A percentile compares a stretch with the other conserved stretches of the same genome.
phyloP scores from a whole-genome alignment of 1,139 yeast species.

The Magnusiomyces tetraspermus region DNA sequence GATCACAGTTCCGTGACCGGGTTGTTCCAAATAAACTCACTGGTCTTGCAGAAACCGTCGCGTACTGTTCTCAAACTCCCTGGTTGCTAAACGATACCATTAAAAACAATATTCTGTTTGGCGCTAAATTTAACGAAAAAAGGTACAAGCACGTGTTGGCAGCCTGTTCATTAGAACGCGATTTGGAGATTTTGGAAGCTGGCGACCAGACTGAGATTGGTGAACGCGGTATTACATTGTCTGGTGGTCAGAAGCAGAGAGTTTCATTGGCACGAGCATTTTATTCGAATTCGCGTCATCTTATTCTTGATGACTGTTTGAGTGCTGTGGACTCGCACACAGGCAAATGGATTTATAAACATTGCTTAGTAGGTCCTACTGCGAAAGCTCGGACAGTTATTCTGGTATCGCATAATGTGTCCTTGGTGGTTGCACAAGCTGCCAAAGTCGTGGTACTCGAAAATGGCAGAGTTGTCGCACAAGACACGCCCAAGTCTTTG shows the following conservation, averaged over 20 bases:
- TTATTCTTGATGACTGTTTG: slow-evolving; percentile 84
- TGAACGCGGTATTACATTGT: slow-evolving; percentile 90
- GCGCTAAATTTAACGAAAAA: slow-evolving; percentile 57
- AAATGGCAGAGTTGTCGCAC: slow-evolving; percentile 68
- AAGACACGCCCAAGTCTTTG: slow-evolving; percentile 71
- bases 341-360: slow-evolving; percentile 86
- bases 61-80: slow-evolving; percentile 91
- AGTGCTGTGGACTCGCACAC: slow-evolving; percentile 97
- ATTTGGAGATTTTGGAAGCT: slow-evolving; percentile 56
- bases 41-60: slow-evolving; percentile 83
- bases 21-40: slow-evolving; percentile 58
- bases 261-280: slow-evolving; percentile 91
- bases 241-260: slow-evolving; percentile 97
- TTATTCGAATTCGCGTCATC: slow-evolving; percentile 73
- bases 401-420: slow-evolving; percentile 87
- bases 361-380: slow-evolving; percentile 79
- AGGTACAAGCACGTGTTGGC: slow-evolving; percentile 72
- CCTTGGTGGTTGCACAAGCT: slow-evolving; percentile 75
- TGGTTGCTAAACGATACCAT: slow-evolving; percentile 91
- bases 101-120: slow-evolving; percentile 72
- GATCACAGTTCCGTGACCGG: slow-evolving; percentile 61
- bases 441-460: slow-evolving; percentile 70
- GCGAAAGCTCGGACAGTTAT: slow-evolving; percentile 81
- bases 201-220: slow-evolving; percentile 80
- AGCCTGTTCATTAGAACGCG: slow-evolving; percentile 63